Percentiles rank a stretch among this genome's conserved stretches.
Conservation (phyloP, 164 flowering plant species). For the Nymphaea thermarum region DNA sequence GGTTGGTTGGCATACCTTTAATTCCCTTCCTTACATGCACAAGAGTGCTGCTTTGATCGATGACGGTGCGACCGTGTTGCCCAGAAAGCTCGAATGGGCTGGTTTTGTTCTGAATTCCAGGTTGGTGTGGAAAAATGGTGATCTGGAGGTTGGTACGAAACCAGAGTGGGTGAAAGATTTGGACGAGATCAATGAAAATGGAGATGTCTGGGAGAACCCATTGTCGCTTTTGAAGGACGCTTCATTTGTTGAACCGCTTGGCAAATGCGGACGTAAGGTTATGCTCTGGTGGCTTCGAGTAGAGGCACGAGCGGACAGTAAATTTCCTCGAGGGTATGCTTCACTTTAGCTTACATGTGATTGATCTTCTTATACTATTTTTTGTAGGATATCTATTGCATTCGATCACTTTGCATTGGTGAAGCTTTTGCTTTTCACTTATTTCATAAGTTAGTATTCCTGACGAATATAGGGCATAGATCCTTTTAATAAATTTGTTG, state of each 20-base stretch:
- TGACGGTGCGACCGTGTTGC: conserved; percentile 65
- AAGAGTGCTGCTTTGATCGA: conserved; percentile 55
- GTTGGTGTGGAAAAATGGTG: conserved; percentile 68
- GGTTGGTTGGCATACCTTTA: conserved; percentile 85
- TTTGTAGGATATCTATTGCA: background rate
- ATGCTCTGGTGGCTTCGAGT: conserved; percentile 98
- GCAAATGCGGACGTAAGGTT: conserved; percentile 85
- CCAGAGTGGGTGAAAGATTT: conserved; percentile 76
- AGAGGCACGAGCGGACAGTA: conserved; percentile 94
- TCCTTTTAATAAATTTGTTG: no score
- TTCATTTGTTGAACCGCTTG: conserved; percentile 84
- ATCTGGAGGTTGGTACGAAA: conserved; percentile 19
- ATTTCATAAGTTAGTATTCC: no score
- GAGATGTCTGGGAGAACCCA: conserved; percentile 58
- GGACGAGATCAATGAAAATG: conserved; percentile 25
- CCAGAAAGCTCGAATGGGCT: conserved; percentile 86
- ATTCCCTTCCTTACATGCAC: conserved; percentile 43
- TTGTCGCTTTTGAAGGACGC: conserved; percentile 55
- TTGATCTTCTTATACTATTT: background rate
- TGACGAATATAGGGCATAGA: no score
- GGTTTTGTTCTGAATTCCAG: conserved; percentile 89
- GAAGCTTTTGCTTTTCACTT: no score
- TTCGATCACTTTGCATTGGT: background rate
- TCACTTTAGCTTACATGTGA: background rate
- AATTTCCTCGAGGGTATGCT: conserved; percentile 79